Percentiles rank a stretch among this genome's conserved stretches.
Conservation (phyloP, 345 rosid species). For the Leavenworthia alabamica region DNA sequence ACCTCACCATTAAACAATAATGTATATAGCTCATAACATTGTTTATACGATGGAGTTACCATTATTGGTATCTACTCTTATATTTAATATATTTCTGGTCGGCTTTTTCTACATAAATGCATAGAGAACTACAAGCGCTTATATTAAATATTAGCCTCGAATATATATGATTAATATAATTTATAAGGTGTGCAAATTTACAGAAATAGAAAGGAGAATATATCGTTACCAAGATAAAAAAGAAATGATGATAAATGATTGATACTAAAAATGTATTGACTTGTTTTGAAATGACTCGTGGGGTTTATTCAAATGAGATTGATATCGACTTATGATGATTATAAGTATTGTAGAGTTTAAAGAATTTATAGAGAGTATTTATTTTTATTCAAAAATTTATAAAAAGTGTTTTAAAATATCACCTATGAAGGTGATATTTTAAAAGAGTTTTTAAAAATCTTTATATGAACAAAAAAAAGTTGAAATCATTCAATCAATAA, state of each 20-base stretch:
- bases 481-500: no score
- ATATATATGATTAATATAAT: background rate
- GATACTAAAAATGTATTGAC: background rate
- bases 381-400: no score
- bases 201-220: background rate
- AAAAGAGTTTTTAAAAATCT: no score
- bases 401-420: no score
- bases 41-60: constrained; percentile 26
- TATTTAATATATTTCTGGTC: constrained; percentile 14
- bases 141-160: background rate
- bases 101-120: constrained; percentile 11
- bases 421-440: no score
- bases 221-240: background rate
- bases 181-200: background rate
- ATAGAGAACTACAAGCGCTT: background rate
- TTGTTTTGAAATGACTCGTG: background rate
- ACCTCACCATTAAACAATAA: constrained; percentile 14
- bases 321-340: no score
- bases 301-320: no score
- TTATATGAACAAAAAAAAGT: no score
- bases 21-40: background rate
- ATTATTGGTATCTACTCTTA: constrained; percentile 23
- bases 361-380: no score
- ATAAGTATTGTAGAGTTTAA: no score
- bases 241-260: background rate